A percentile compares a stretch with the other conserved stretches of the same genome.
phyloP scores from a whole-genome alignment of 371 early-diverging fungal species.

The Lichtheimia hyalospora region DNA sequence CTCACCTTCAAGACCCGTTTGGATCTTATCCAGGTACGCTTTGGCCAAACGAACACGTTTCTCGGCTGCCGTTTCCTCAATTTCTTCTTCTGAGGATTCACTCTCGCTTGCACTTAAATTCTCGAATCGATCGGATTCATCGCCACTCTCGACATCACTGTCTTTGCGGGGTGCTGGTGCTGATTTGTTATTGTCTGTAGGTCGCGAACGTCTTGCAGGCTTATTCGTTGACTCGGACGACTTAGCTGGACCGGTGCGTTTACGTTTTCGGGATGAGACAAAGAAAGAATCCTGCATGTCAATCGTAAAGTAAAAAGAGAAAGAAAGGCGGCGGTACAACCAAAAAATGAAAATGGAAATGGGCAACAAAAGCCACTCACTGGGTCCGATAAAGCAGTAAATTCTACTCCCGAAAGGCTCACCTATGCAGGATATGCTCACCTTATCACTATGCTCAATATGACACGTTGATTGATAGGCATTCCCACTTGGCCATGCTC shows the following conservation, averaged over 20 bases:
- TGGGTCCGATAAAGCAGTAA: no score
- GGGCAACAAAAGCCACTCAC: no score
- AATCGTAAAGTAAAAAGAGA: no score
- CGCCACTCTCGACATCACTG: slow-evolving; percentile 21
- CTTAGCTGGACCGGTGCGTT: slow-evolving; percentile 16
- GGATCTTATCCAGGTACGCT: slow-evolving; percentile 79
- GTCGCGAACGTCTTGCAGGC: slow-evolving; percentile 9
- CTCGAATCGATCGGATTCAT: slow-evolving; percentile 6
- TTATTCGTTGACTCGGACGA: slow-evolving; percentile 9
- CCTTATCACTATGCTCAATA: no score
- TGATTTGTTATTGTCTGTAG: slow-evolving; percentile 7
- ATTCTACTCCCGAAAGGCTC: no score
- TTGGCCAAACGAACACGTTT: slow-evolving; percentile 92
- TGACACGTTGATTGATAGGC: no score
- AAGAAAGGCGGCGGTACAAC: no score
- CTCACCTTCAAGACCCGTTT: slow-evolving; percentile 63
- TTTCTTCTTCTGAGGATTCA: slow-evolving; percentile 14
- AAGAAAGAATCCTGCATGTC: slow-evolving; percentile 37
- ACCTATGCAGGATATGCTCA: no score
- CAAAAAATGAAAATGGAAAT: no score
- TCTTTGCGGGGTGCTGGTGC: slow-evolving; percentile 13
- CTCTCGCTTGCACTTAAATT: slow-evolving; percentile 2
- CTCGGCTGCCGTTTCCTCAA: slow-evolving; percentile 85
- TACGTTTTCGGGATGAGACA: slow-evolving; percentile 32
- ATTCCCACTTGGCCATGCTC: no score